Evolutionary conservation across 192 early-diverging fungal genomes (phyloP), one percentile per base, ranked within the genome.

Genomic region (Thamnidium elegans): DNA sequence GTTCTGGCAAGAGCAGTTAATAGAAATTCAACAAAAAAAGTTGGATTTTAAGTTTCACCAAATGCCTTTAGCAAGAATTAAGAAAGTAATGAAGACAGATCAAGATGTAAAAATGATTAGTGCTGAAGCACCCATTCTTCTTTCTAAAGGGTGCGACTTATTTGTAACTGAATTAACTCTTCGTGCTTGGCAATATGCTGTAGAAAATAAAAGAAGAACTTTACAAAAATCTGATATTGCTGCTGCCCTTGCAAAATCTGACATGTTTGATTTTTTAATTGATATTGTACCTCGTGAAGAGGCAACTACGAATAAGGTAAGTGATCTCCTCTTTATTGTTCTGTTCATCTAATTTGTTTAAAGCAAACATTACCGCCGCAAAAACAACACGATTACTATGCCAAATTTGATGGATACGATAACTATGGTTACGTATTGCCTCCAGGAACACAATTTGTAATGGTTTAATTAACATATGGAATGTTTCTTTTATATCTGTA

Each of bases 11-110:
- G 26, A 26, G 3, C 26, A 26, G 26, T 26, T 26, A 3, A 2
- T 26, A 26, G 26, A 26, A 26, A 26, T 26, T 3, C 26, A 26
- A 26, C 26, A 26, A 26, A 26, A 26, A 26, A 26, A 26, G 52
- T 83, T 86, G 15, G 95, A 97, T 75, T 97, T 93, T 77, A 94
- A 94, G 73, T 75, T 83, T 50, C 93, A 97, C 59, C 80, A 85
- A 53, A 66, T 97, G 62, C 95, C 95, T n/a, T 73, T 97, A 46
- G 94, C 95, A 21, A 74, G 95, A 23, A 95, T 96, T 72, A 97
- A 97, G 69, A 95, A 95, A 70, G 92, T 97, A 34, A 97, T 97
- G 95, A 97, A 97, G 81, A 86, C 88, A 11, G 95, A 97, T 68
- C 89, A 93, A 34, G 92, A 97, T 71, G 93, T 93, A 26, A 94